phyloP scores from a whole-genome alignment of 768 basidiomycete genomes.

The Rhizopogon vulgaris region DNA sequence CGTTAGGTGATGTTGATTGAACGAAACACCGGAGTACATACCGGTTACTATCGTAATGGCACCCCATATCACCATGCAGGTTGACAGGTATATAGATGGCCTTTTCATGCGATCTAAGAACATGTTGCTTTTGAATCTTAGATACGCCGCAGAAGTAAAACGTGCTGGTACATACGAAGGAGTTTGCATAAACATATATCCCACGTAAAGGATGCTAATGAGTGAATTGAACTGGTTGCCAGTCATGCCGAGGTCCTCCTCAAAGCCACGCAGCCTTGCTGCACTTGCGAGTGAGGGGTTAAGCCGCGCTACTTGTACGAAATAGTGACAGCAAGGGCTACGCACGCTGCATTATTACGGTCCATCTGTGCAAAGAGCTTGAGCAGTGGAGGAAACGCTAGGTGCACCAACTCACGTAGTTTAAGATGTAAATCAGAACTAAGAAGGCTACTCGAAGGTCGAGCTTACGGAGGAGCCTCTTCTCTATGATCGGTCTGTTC shows the following conservation, averaged over 20 bases:
- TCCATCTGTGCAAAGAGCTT: constrained; percentile 41
- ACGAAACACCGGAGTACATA: constrained; percentile 10
- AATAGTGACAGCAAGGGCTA: background rate
- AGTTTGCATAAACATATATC: constrained; percentile 71
- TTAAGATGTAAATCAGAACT: constrained; percentile 41
- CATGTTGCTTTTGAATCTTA: constrained; percentile 47
- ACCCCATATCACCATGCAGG: constrained; percentile 69
- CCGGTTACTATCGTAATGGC: constrained; percentile 49
- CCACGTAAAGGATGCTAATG: constrained; percentile 60
- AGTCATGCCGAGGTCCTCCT: constrained; percentile 54
- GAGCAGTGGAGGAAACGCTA: background rate
- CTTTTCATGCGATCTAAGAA: constrained; percentile 56
- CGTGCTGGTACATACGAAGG: constrained; percentile 48
- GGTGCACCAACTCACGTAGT: constrained; percentile 30
- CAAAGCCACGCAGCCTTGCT: constrained; percentile 64
- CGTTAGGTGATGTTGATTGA: constrained; percentile 1
- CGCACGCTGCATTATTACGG: constrained; percentile 60
- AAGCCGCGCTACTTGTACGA: background rate
- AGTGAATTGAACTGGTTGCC: constrained; percentile 61
- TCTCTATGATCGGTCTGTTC: constrained; percentile 36
- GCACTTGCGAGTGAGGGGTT: constrained; percentile 35
- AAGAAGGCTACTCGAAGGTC: constrained; percentile 39
- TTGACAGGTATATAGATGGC: constrained; percentile 61
- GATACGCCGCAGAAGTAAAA: background rate
- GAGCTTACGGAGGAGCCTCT: constrained; percentile 36